Conservation (phyloP, 2,329 filamentous ascomycete species). For the Gaeumannomyces sp. region DNA sequence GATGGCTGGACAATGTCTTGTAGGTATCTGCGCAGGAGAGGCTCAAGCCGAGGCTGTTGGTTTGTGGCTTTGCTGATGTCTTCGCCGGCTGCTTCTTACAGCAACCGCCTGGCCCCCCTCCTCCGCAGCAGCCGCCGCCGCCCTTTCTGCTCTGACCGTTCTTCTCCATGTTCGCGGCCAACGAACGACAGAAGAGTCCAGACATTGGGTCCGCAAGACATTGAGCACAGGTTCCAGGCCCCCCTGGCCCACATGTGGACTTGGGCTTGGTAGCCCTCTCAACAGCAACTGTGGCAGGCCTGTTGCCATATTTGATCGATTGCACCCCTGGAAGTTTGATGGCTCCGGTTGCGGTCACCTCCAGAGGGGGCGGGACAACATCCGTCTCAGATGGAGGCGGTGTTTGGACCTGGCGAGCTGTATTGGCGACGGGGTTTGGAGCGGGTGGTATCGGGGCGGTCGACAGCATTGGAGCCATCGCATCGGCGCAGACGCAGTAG, state of each 20-base stretch:
- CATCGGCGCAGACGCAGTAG: constrained; percentile 74
- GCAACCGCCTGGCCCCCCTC: constrained; percentile 57
- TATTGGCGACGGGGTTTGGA: constrained; percentile 31
- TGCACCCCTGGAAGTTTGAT: constrained; percentile 50
- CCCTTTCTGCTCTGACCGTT: constrained; percentile 4
- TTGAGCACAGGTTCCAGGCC: constrained; percentile 73
- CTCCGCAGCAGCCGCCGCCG: constrained; percentile 50
- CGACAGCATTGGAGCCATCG: constrained; percentile 23
- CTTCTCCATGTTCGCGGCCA: constrained; percentile 59
- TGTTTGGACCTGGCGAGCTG: constrained; percentile 44
- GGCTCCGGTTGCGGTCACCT: constrained; percentile 53
- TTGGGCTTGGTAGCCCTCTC: constrained; percentile 12
- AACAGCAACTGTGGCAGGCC: constrained; percentile 17
- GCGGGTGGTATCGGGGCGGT: constrained; percentile 32
- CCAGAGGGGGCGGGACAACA: constrained; percentile 48
- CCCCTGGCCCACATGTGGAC: constrained; percentile 52
- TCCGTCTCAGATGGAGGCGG: constrained; percentile 57
- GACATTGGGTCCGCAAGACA: constrained; percentile 73
- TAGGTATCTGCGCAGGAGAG: constrained; percentile 72
- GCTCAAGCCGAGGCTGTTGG: constrained; percentile 42
- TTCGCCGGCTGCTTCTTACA: constrained; percentile 42
- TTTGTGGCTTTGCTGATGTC: neutral
- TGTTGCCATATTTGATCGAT: constrained; percentile 26
- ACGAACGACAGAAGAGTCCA: constrained; percentile 74
- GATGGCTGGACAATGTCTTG: constrained; percentile 70